phyloP scores from a whole-genome alignment of 225 moss, liverwort and hornwort genomes.

The Physcomitrium patens region DNA sequence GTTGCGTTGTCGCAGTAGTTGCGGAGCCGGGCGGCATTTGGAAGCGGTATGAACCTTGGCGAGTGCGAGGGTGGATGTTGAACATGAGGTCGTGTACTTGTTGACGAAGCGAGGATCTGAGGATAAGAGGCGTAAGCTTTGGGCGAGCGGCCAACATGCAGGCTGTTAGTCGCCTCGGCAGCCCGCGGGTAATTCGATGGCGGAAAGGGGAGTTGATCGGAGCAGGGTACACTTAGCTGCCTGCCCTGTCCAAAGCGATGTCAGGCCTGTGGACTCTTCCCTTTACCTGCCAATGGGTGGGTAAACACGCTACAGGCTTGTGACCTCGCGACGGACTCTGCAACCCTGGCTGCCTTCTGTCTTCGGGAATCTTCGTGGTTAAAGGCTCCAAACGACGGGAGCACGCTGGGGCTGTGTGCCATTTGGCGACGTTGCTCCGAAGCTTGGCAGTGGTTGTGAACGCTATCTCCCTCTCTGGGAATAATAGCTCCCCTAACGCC shows the following conservation, averaged over 20 bases:
- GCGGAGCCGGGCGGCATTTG: constrained; percentile 16
- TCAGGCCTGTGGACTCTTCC: not conserved
- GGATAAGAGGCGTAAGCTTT: not conserved
- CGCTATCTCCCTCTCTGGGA: too few species aligned
- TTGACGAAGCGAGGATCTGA: constrained; percentile 1
- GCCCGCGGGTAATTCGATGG: constrained; percentile 92
- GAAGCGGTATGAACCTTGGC: constrained; percentile 20
- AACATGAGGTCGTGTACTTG: constrained; percentile 15
- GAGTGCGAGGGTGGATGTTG: constrained; percentile 33
- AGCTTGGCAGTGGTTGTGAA: not conserved
- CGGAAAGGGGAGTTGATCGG: constrained; percentile 98
- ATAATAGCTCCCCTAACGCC: not conserved
- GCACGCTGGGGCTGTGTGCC: not conserved
- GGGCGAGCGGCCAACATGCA: constrained; percentile 51
- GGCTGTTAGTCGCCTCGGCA: constrained; percentile 54
- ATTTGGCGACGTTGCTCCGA: not conserved
- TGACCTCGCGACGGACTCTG: not conserved
- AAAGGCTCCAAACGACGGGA: not conserved
- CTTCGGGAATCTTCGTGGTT: not conserved
- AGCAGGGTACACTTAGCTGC: constrained; percentile 45
- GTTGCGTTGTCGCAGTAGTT: constrained; percentile 6
- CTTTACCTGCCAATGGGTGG: not conserved
- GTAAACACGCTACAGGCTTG: too few species aligned
- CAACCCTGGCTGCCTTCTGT: not conserved
- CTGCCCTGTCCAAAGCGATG: not conserved